A percentile compares a stretch with the other conserved stretches of the same genome.
Conservation (phyloP, 768 basidiomycete genomes). For the Mrakia blollopis region DNA sequence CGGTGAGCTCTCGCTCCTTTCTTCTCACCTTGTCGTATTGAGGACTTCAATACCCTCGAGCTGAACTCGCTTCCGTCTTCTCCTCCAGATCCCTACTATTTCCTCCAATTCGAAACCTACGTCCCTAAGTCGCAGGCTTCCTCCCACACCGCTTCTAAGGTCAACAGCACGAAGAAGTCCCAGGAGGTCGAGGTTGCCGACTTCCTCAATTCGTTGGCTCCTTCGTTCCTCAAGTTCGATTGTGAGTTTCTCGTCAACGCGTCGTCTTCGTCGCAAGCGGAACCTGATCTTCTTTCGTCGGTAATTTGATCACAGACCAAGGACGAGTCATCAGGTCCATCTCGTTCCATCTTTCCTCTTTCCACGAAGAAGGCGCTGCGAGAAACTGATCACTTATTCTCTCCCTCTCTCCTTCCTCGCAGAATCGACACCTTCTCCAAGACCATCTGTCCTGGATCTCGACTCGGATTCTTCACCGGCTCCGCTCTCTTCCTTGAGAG, state of each 20-base stretch:
- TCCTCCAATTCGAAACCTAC: slow-evolving; percentile 20
- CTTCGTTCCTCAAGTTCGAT: slow-evolving; percentile 54
- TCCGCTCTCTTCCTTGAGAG: slow-evolving; percentile 70
- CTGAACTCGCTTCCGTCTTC: not conserved
- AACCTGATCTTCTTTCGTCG: not conserved
- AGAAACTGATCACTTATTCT: not conserved
- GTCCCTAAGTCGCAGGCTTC: not conserved
- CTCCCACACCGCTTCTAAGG: not conserved
- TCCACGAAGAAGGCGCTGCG: not conserved
- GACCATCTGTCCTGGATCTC: slow-evolving; percentile 63
- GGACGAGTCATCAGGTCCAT: slow-evolving; percentile 68
- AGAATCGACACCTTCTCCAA: slow-evolving; percentile 70
- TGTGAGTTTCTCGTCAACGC: slow-evolving; percentile 35
- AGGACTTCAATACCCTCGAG: not conserved
- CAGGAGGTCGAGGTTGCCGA: slow-evolving; percentile 32
- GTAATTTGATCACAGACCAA: slow-evolving; percentile 45
- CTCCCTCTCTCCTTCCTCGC: not conserved
- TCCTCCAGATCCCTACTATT: slow-evolving; percentile 1
- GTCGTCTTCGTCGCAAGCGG: not conserved
- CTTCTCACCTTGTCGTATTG: slow-evolving; percentile 49
- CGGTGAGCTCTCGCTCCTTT: slow-evolving; percentile 50
- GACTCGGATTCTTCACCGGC: slow-evolving; percentile 75
- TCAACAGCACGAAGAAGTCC: not conserved
- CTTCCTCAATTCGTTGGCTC: slow-evolving; percentile 37
- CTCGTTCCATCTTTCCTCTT: not conserved